Percentiles rank a stretch among this genome's conserved stretches.
Conservation (phyloP, 2,329 filamentous ascomycete genomes). For the Blastomyces parvus region DNA sequence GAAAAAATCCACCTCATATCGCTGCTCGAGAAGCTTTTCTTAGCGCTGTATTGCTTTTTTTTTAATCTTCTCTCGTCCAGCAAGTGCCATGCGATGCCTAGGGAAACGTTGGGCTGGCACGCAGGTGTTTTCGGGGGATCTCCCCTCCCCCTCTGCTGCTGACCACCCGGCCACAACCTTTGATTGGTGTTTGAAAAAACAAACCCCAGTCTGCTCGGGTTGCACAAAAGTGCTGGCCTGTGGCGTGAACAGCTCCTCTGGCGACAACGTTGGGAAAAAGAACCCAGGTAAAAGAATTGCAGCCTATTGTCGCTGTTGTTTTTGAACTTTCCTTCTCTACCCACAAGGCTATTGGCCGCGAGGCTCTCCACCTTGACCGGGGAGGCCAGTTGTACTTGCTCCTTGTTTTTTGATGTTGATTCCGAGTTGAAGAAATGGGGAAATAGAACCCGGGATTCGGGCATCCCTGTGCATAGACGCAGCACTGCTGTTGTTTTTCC, state of each 20-base stretch:
- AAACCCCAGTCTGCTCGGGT: neutral
- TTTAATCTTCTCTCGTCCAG: too few relatives aligned
- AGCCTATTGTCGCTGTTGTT: neutral
- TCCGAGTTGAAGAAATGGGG: neutral
- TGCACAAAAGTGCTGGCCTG: neutral
- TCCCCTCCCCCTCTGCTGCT: too few relatives aligned
- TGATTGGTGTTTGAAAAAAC: neutral
- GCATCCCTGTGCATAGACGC: neutral
- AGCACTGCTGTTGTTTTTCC: neutral
- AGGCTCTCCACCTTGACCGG: neutral
- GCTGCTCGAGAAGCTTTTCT: neutral
- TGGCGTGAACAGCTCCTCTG: neutral
- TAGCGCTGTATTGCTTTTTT: neutral
- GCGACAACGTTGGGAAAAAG: neutral
- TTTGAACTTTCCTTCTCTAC: neutral
- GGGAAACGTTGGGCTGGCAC: constrained; percentile 1
- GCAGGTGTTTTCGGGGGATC: neutral
- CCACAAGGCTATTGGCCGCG: neutral
- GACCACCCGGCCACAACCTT: neutral
- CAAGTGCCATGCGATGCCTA: constrained; percentile 6
- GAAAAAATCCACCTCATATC: neutral
- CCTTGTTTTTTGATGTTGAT: neutral
- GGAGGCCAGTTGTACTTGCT: neutral
- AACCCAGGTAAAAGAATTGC: too few relatives aligned
- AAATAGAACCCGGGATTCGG: neutral